phyloP scores from a whole-genome alignment of 352 stramenopile species.

The Pythium pectinolyticum region DNA sequence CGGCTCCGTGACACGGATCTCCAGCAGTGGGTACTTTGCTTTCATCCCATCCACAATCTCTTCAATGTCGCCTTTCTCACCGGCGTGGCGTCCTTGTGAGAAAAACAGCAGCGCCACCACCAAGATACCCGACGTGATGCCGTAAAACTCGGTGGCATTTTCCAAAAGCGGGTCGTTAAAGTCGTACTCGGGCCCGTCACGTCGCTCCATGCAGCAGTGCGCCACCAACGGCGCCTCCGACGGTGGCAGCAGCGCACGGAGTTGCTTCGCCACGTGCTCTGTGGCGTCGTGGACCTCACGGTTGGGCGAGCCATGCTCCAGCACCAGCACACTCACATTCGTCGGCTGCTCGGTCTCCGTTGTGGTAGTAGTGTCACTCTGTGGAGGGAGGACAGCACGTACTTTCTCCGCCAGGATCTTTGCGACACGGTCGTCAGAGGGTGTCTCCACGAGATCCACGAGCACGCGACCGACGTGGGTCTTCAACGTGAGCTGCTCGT shows the following conservation, averaged over 20 bases:
- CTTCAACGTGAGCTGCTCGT: conserved; percentile 22
- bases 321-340: conserved; percentile 64
- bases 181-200: conserved; percentile 64
- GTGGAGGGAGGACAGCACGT: conserved; percentile 32
- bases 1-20: conserved; percentile 63
- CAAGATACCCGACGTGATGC: conserved; percentile 56
- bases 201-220: conserved; percentile 78
- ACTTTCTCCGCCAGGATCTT: conserved; percentile 64
- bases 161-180: conserved; percentile 83
- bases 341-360: too few species aligned
- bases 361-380: conserved; percentile 21
- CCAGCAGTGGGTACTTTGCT: conserved; percentile 39
- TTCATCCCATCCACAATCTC: conserved; percentile 60
- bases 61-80: conserved; percentile 75
- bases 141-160: conserved; percentile 63
- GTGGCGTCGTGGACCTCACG: conserved; percentile 67
- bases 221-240: conserved; percentile 44
- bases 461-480: conserved; percentile 57
- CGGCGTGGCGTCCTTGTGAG: conserved; percentile 70
- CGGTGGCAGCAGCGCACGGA: conserved; percentile 36
- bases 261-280: conserved; percentile 54
- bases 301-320: conserved; percentile 77
- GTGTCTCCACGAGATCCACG: conserved; percentile 43
- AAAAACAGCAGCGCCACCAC: conserved; percentile 79
- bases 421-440: conserved; percentile 56